Conservation (phyloP, 1,284 basidiomycete genomes). For the Heimioporus retisporus region DNA sequence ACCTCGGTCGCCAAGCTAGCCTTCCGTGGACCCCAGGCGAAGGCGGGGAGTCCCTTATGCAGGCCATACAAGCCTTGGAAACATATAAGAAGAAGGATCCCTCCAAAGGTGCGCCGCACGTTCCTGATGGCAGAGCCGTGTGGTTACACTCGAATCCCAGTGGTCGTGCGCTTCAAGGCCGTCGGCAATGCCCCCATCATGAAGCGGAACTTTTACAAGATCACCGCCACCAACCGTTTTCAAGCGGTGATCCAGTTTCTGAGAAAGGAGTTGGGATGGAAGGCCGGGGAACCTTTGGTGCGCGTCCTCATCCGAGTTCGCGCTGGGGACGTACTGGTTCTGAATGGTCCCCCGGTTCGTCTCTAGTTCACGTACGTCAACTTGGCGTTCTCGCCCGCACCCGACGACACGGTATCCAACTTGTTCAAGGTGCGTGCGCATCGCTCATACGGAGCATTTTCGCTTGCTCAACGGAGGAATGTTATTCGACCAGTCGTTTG, state of each 20-base stretch:
- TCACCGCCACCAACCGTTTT: slow-evolving; percentile 95
- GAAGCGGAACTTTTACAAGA: slow-evolving; percentile 99
- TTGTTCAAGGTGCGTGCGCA: slow-evolving; percentile 73
- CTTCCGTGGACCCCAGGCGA: slow-evolving; percentile 59
- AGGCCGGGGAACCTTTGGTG: slow-evolving; percentile 89
- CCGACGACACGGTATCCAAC: slow-evolving; percentile 90
- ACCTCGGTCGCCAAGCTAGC: slow-evolving; percentile 49
- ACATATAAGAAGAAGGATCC: slow-evolving; percentile 88
- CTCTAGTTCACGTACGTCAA: slow-evolving; percentile 95
- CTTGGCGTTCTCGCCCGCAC: slow-evolving; percentile 92
- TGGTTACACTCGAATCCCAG: slow-evolving; percentile 52
- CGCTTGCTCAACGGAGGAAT: too few relatives aligned
- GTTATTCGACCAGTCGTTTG: slow-evolving; percentile 73
- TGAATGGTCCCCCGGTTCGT: slow-evolving; percentile 1
- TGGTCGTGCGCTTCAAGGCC: slow-evolving; percentile 98
- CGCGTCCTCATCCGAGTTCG: background rate
- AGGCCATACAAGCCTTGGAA: slow-evolving; percentile 79
- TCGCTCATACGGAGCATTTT: background rate
- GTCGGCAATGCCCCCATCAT: slow-evolving; percentile 99
- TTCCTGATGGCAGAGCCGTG: background rate
- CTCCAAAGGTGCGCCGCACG: slow-evolving; percentile 71
- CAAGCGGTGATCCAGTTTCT: slow-evolving; percentile 97
- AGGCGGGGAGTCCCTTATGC: slow-evolving; percentile 55
- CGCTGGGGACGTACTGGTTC: slow-evolving; percentile 38
- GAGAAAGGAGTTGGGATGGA: slow-evolving; percentile 92